Evolutionary conservation across 2,329 filamentous ascomycete species (phyloP).

Genomic region (Beauveria rudraprayagi): DNA sequence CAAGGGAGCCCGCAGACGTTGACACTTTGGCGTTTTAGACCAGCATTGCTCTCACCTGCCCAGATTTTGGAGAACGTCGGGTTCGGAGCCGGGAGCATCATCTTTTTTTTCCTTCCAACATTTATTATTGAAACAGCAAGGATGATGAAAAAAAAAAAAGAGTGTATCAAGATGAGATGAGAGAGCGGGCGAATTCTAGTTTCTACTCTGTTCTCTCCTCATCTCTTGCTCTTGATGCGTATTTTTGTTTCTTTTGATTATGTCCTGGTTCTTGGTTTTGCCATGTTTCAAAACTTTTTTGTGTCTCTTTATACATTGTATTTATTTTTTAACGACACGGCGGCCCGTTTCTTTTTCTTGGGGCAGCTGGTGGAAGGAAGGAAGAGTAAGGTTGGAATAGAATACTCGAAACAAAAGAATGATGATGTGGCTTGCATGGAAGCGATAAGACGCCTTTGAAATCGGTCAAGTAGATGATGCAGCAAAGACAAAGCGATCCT

Average conservation of each 20-base stretch:
- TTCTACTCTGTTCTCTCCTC: not conserved
- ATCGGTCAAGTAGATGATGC: not conserved
- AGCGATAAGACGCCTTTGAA: too few relatives aligned
- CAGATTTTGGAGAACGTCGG: not conserved
- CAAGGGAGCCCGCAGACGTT: not conserved
- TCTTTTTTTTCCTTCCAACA: not conserved
- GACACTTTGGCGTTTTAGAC: conserved; percentile 1
- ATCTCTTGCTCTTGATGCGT: not conserved
- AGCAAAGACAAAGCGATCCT: not conserved
- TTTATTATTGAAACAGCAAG: not conserved
- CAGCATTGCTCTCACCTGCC: not conserved
- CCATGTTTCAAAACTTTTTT: not conserved
- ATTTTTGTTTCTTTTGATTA: not conserved
- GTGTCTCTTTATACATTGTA: conserved; percentile 3
- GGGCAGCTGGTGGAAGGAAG: not conserved
- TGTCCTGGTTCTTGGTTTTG: not conserved
- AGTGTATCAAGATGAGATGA: not conserved
- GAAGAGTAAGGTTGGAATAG: conserved; percentile 6
- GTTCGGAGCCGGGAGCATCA: not conserved
- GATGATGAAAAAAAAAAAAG: not conserved
- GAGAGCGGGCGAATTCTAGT: not conserved
- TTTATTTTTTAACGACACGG: conserved; percentile 1
- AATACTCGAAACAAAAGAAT: not conserved
- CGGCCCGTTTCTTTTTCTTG: not conserved
- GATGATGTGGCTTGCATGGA: not conserved